Conservation (phyloP, 1,284 basidiomycete species). For the Pisolithus thermaeus region DNA sequence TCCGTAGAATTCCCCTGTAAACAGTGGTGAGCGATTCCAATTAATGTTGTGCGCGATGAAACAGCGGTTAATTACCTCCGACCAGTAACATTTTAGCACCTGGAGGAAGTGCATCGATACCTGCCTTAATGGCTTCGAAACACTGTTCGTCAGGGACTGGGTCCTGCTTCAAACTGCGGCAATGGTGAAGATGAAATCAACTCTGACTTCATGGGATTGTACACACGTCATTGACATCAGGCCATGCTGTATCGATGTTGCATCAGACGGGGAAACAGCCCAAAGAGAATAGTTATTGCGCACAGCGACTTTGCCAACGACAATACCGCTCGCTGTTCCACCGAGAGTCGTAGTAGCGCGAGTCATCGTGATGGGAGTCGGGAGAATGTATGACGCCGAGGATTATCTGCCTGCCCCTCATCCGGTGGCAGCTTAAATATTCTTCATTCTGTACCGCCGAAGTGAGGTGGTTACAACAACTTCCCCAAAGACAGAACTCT, state of each 20-base stretch:
- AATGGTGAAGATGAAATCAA: neutral
- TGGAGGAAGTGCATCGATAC: conserved; percentile 45
- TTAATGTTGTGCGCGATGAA: neutral
- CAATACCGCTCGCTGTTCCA: conserved; percentile 26
- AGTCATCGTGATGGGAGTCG: conserved; percentile 11
- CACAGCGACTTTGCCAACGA: conserved; percentile 35
- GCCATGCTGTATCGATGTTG: conserved; percentile 16
- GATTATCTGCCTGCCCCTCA: neutral
- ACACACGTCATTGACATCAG: conserved; percentile 25
- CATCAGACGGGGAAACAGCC: neutral
- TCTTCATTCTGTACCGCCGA: neutral
- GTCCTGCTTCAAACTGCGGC: conserved; percentile 12
- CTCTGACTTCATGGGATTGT: neutral
- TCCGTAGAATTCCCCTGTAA: conserved; percentile 29
- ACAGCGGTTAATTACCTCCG: conserved; percentile 31
- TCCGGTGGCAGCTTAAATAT: neutral
- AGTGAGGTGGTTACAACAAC: no score
- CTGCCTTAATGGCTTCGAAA: conserved; percentile 60
- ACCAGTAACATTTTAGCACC: conserved; percentile 46
- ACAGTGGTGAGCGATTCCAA: neutral
- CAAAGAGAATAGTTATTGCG: conserved; percentile 6
- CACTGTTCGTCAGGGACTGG: conserved; percentile 37
- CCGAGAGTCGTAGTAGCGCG: conserved; percentile 27
- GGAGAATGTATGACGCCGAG: neutral
- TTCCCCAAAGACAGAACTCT: no score